Evolutionary conservation across 2,329 filamentous ascomycete genomes (phyloP), one percentile per base, ranked within the genome.

Genomic region (Alternaria rosae): DNA sequence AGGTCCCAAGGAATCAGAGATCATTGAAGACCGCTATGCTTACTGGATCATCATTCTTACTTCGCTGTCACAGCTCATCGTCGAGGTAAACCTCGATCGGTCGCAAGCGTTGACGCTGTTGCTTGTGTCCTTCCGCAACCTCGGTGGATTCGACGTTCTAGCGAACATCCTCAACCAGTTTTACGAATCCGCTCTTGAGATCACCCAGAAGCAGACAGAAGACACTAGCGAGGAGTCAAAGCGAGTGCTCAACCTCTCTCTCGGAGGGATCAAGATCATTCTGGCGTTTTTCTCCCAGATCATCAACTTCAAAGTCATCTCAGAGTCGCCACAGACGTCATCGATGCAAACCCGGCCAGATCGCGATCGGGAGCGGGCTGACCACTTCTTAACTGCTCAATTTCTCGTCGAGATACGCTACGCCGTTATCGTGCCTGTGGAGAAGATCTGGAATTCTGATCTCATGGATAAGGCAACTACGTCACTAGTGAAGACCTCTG

Each of bases 371-470:
- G 83, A 85, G 52, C 82, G 84, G 26, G 78, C 85, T 10, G 87
- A 90, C 69, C 87, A 85, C 70, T 92, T 92, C 76, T 82, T 85
- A 10, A 85, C 89, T 13, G 84, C 87, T 2, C 94, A 97, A 71
- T 91, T 98, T 57, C 83, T 97, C 13, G 89, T 98, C 6, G 94
- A 98, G 76, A 81, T 98, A 43, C 90, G 95, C 43, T 88, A 91
- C 80, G 88, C 89, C 25, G 88, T 97, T 25, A 82, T 97, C 13
- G 92, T 93, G 1, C 87, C 91, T 47, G 86, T 95, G 42, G 86
- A 87, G 59, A 86, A 89, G 48, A 86, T 98, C 26, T 99, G 95
- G 96, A 89, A 92, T 68, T 96, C 93, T 1, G 84, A 88, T 25
- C 87, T 97, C 50, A 88, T 95, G 17, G 93, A 97, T 70, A 94